Evolutionary conservation across 1,284 basidiomycete species (phyloP).

Genomic region (Schizopora paradoxa): DNA sequence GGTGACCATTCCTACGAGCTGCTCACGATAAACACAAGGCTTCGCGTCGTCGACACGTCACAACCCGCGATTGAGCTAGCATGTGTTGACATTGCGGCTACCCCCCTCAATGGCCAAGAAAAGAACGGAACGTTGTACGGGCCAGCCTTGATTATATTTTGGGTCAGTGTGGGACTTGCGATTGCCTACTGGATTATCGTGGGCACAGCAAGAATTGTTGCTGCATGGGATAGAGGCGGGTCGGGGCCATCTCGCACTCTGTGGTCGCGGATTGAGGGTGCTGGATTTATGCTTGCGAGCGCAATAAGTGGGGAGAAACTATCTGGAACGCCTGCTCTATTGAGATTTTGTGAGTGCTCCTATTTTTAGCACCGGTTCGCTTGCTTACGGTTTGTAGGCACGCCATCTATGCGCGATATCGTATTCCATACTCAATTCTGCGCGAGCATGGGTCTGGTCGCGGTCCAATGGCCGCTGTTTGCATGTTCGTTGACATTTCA

Average conservation of each 20-base stretch:
- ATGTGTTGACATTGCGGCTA: constrained; percentile 77
- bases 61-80: constrained; percentile 63
- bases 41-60: constrained; percentile 85
- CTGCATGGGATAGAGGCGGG: constrained; percentile 74
- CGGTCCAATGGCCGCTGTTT: constrained; percentile 91
- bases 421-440: constrained; percentile 92
- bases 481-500: constrained; percentile 58
- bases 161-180: constrained; percentile 73
- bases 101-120: constrained; percentile 53
- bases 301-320: constrained; percentile 89
- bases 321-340: constrained; percentile 77
- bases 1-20: constrained; percentile 60
- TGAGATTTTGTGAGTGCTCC: constrained; percentile 72
- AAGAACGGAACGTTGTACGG: constrained; percentile 60
- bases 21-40: constrained; percentile 77
- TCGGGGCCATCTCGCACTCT: constrained; percentile 51
- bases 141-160: constrained; percentile 74
- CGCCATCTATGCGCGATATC: constrained; percentile 89
- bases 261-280: constrained; percentile 70
- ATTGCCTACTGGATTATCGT: constrained; percentile 80
- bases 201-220: constrained; percentile 73
- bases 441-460: constrained; percentile 82
- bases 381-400: constrained; percentile 47
- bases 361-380: constrained; percentile 20
- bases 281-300: constrained; percentile 85